A percentile compares a stretch with the other conserved stretches of the same genome.
Conservation (phyloP, 805 yeast genomes). For the Lachancea waltii region DNA sequence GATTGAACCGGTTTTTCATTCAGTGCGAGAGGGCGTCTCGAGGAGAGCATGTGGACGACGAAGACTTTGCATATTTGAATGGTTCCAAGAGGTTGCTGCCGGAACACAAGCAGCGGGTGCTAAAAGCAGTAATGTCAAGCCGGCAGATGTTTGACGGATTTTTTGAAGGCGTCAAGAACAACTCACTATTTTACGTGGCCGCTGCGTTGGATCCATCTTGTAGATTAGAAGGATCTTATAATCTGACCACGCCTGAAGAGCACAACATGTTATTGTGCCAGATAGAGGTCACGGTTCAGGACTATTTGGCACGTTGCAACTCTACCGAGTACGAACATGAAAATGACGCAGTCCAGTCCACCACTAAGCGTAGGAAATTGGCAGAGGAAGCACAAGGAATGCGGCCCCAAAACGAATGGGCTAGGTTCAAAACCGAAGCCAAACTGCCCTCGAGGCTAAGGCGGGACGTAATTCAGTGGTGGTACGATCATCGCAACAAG, state of each 20-base stretch:
- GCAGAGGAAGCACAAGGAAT: background rate
- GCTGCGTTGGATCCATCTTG: conserved; percentile 10
- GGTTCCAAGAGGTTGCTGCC: conserved; percentile 6
- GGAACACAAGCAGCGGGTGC: conserved; percentile 9
- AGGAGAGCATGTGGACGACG: conserved; percentile 1
- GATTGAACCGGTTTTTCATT: conserved; percentile 6
- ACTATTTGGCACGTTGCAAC: conserved; percentile 4
- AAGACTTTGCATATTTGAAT: conserved; percentile 9
- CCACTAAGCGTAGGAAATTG: conserved; percentile 1
- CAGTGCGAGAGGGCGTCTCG: conserved; percentile 5
- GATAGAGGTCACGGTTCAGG: conserved; percentile 4
- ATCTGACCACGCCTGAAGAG: conserved; percentile 1
- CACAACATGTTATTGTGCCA: background rate
- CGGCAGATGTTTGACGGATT: conserved; percentile 3
- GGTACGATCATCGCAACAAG: conserved; percentile 7
- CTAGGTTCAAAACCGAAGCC: conserved; percentile 1
- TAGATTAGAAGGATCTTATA: conserved; percentile 1
- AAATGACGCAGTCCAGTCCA: background rate
- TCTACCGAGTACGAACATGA: background rate
- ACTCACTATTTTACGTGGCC: conserved; percentile 7
- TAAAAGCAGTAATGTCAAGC: conserved; percentile 8
- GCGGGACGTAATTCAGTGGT: conserved; percentile 8
- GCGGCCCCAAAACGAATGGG: conserved; percentile 5
- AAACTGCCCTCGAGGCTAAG: conserved; percentile 2
- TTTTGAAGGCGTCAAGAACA: conserved; percentile 5